Conservation (phyloP, 2,329 filamentous ascomycete species). For the Metarhizium sp. region DNA sequence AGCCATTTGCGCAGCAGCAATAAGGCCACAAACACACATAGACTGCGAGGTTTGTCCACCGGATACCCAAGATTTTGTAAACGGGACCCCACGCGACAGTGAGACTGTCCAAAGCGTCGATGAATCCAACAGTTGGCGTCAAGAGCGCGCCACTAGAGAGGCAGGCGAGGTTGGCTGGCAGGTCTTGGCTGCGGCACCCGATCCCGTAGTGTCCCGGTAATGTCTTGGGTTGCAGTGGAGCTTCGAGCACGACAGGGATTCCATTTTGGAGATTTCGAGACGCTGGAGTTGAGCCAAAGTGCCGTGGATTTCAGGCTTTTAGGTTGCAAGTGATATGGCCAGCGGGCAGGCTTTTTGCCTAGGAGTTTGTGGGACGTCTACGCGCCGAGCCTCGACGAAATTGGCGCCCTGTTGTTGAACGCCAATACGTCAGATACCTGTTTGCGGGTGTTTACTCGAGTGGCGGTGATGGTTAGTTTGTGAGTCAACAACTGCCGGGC, state of each 20-base stretch:
- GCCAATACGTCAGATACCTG: too few relatives aligned
- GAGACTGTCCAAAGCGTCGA: background rate
- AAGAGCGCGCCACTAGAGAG: slow-evolving; percentile 2
- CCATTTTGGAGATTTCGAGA: background rate
- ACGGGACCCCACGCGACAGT: background rate
- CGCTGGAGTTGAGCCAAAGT: too few relatives aligned
- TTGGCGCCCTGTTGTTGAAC: too few relatives aligned
- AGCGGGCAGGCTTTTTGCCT: too few relatives aligned
- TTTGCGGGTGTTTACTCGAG: too few relatives aligned
- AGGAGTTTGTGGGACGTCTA: too few relatives aligned
- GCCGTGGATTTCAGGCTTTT: too few relatives aligned
- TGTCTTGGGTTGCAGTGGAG: slow-evolving; percentile 1
- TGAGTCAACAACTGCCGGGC: too few relatives aligned
- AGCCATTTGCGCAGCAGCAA: too few relatives aligned
- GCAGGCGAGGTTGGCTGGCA: background rate
- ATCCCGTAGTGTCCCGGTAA: slow-evolving; percentile 2
- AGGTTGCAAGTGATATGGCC: too few relatives aligned
- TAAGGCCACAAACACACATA: background rate
- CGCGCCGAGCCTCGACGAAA: too few relatives aligned
- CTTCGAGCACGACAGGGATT: background rate
- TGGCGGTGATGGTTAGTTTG: too few relatives aligned
- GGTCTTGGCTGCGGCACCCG: background rate
- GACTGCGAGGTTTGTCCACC: background rate
- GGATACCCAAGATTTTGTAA: background rate
- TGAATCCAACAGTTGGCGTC: background rate